Base-by-base conservation (phyloP, 306 rosid genomes). In the Fragaria nilgerrensis region DNA sequence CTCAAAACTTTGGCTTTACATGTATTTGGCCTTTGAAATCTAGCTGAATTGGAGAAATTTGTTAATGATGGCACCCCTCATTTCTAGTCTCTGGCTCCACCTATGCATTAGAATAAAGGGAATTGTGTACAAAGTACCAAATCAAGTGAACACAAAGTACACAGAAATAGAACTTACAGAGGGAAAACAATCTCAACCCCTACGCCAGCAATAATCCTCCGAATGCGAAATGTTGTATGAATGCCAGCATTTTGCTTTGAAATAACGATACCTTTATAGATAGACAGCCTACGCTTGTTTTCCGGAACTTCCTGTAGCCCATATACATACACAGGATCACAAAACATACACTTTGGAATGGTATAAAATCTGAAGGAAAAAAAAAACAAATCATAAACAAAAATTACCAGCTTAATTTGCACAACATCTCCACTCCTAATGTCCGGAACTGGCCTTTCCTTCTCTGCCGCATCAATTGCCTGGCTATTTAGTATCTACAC, bases 151-250 rank as follows among this genome's bases (percentile, higher is more conserved):
- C 62, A n/a, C 25, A 55, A n/a, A 69, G 32, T 47, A 15, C 43
- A 43, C 7, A 47, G 11, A 32, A 75, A 36, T 48, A 45, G 2
- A 70, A 86, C 97, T 90, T 84, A 95, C 99, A 95, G 74, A 2
- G 99, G 97, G 87, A 92, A 92, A 56, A 88, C 90, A 49, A 95
- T 92, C 92, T 95, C 99, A 82, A 95, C 97, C 27, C 99, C 99
- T 7, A 90, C 70, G 13, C 97, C 99, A 20, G 97, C 99, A 73
- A 95, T 89, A 75, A 95, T 91, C 84, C 97, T 91, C 79, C 99
- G 88, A 78, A 92, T 78, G 29, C 97, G 91, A 67, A 95, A 87
- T 25, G 99, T 95, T 1, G 99, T 92, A 87, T 95, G 97, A 83
- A 95, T 91, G 36, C 97, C 97, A 68, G 97, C 93, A 88, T 95